Conservation (phyloP, 208 protist species). For the Trypanosoma boissoni region DNA sequence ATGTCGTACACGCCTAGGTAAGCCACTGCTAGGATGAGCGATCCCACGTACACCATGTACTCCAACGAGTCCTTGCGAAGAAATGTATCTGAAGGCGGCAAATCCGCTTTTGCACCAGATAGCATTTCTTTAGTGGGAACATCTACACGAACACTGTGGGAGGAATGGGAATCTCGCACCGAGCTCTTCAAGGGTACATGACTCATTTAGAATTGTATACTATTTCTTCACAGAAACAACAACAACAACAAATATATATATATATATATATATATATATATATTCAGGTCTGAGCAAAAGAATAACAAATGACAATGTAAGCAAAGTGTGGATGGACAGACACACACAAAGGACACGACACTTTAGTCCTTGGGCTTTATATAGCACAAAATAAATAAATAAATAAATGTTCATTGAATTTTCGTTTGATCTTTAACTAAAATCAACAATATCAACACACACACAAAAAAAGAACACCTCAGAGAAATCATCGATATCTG, state of each 20-base stretch:
- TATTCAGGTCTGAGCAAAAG: not conserved
- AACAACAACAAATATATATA: not conserved
- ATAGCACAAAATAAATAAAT: too few relatives aligned
- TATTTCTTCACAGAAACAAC: not conserved
- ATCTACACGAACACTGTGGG: too few relatives aligned
- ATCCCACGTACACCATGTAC: constrained; percentile 33
- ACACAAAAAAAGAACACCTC: too few relatives aligned
- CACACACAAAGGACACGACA: not conserved
- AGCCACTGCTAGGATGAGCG: constrained; percentile 17
- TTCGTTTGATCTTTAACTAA: too few relatives aligned
- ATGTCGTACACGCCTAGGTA: constrained; percentile 38
- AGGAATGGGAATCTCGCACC: too few relatives aligned
- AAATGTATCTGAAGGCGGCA: constrained; percentile 13
- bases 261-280: not conserved
- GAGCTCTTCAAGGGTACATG: not conserved
- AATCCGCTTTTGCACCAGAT: not conserved
- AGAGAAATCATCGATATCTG: too few relatives aligned
- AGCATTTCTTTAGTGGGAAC: too few relatives aligned
- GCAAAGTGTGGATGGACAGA: not conserved
- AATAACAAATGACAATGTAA: not conserved
- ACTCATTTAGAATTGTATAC: not conserved
- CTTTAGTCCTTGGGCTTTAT: too few relatives aligned
- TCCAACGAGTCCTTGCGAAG: constrained; percentile 31
- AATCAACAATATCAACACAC: too few relatives aligned
- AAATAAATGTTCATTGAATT: too few relatives aligned